Base-by-base conservation (phyloP, 2,329 filamentous ascomycete genomes). In the Epichloe glyceriae region DNA sequence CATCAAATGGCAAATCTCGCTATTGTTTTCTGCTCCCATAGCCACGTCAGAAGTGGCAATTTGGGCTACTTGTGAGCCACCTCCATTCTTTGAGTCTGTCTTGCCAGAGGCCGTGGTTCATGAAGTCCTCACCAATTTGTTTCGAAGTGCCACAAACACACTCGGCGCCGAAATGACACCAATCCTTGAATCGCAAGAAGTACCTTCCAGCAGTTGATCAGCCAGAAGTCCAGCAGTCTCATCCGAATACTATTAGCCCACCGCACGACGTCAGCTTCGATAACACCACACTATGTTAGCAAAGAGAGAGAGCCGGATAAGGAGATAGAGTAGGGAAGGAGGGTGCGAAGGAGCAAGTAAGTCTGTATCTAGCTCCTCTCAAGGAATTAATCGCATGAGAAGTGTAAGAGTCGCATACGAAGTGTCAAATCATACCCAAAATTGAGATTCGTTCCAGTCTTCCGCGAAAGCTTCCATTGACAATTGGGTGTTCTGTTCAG, bases 381-480 rank as follows among this genome's bases (percentile, higher is more conserved):
- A 1, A 30, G 0, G 4, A 30, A 30, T 4, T 8, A 30, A 30
- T 10, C 8, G 26, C 8, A 10, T 30, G 26, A 30, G 26, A 30
- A 30, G 26, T 30, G 26, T 30, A 1, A 30, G 11, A 1, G 26
- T 30, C 26, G 26, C 26, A 30, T 4, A 30, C 8, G 26, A 30
- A n/a, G 20, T 15, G 20, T n/a, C 41, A 34, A 34, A 17, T 62
- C 73, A 39, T 71, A 86, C 82, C 86, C 87, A 93, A 61, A 93
- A 93, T 67, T 91, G 86, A 54, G 79, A 85, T 60, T 84, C 78
- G 61, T 90, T 87, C 87, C 87, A 93, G 65, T 91, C 83, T 66
- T 91, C 87, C 1, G 74, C 73, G 60, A 91, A 93, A 1, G 76
- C 71, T 33, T 85, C 79, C 78, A 91, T 91, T 15, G 69, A 72